Evolutionary conservation across 2,329 filamentous ascomycete species (phyloP), one percentile per base, ranked within the genome.

Genomic region (Penicillium hesseltinei): DNA sequence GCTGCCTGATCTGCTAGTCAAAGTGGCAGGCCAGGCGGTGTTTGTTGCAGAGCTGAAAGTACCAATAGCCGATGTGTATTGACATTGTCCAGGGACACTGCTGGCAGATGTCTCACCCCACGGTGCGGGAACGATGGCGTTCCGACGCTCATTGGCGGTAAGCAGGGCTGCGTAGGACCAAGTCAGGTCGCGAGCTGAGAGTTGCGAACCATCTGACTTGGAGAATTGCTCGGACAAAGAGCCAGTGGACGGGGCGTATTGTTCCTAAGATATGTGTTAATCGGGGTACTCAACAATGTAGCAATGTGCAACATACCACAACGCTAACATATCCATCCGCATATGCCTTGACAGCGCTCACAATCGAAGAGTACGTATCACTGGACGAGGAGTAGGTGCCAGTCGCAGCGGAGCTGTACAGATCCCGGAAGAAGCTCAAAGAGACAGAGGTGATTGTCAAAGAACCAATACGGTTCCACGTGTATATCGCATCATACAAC

Each of bases 401-500:
- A 1, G 78, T 73, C 2, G 82, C 73, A 11, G 85, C 80, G 0
- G 79, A 80, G 13, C 85, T 79, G 51, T 83, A 80, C 8, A 91
- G 77, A 62, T 87, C 86, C 59, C 78, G 73, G 82, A 92, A 94
- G 78, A 94, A 93, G 8, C 82, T 69, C 9, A 91, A 78, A 0
- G 88, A 91, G 2, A 80, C 81, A 0, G 79, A 75, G 5, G 84
- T 88, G 46, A 93, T 82, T 0, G 81, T 82, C 66, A 95, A 81
- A 6, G 80, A 86, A 1, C 85, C 86, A 27, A 80, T 73, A 36
- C 78, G 74, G 60, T 87, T 80, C 88, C 89, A 93, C 49, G 88
- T 85, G 62, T 88, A 87, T 1, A 92, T 68, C 1, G 90, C 88
- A 65, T 89, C 87, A 71, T 92, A 93, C 3, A 95, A 82, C 69